Base-by-base conservation (phyloP, 768 basidiomycete genomes). In the Pulveroboletus sp. region DNA sequence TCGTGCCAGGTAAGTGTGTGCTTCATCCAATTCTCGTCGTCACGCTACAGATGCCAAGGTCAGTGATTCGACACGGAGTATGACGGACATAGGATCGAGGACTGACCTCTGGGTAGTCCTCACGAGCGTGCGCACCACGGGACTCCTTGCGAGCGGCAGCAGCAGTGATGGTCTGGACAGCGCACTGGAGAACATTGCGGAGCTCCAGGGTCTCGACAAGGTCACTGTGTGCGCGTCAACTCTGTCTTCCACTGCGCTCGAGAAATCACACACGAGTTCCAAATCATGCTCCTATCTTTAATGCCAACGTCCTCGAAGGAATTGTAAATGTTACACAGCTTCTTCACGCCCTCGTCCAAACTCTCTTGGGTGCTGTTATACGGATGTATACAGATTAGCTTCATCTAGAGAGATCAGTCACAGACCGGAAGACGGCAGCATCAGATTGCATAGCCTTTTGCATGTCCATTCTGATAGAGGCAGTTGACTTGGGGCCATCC, bases 381-480 rank as follows among this genome's bases (percentile, higher is more conserved):
- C 15, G 13, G n/a, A 39, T 46, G 28, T 15, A 52, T 18, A 11
- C 35, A 31, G 6, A 30, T 60, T 36, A 50, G 40, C 17, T 47
- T 45, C 37, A 49, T 17, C 39, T 6, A n/a, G 10, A 26, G 30
- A 50, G 11, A 28, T 24, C 15, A 26, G n/a, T 18, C 14, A 62
- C 71, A 11, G 49, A 84, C 83, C 92, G 79, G 83, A 99, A 99
- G 55, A 99, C 95, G 57, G 95, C 95, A 38, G 95, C 95, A 70
- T 99, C 95, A 43, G 86, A 71, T 70, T 98, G 93, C 94, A 98
- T 98, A 35, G 93, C 91, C 77, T 97, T 98, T 71, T 99, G 96
- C 93, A 99, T 93, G 65, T 91, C 86, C 43, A 96, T 69, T 56
- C 96, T 82, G 65, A 98, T 87, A 64, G 93, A 81, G 13, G 93